Evolutionary conservation across 768 basidiomycete genomes (phyloP).

Genomic region (Leucocoprinus birnbaumii): DNA sequence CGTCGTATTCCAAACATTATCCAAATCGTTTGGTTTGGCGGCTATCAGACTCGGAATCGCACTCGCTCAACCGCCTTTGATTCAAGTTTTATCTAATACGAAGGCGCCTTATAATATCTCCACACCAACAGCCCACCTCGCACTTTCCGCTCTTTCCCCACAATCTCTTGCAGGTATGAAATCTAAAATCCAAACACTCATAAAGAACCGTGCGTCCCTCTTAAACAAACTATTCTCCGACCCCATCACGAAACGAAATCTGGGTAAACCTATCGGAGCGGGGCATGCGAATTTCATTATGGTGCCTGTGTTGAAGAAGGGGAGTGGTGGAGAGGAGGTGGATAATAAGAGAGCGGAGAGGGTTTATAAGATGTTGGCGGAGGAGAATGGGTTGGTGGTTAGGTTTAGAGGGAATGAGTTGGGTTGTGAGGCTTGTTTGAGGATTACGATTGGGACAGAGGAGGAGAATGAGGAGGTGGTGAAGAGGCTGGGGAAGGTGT

Average conservation of each 20-base stretch:
- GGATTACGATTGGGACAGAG: constrained; percentile 86
- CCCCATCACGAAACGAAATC: constrained; percentile 35
- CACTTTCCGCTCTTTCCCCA: constrained; percentile 72
- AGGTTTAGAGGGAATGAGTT: constrained; percentile 83
- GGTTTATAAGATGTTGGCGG: constrained; percentile 83
- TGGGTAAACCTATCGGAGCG: constrained; percentile 72
- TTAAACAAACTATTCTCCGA: constrained; percentile 40
- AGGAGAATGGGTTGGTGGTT: constrained; percentile 84
- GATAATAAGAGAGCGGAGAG: constrained; percentile 60
- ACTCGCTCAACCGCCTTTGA: constrained; percentile 83
- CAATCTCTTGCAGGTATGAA: constrained; percentile 61
- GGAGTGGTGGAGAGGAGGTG: constrained; percentile 32
- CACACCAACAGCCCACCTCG: constrained; percentile 82
- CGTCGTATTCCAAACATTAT: constrained; percentile 94
- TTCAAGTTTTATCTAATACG: constrained; percentile 89
- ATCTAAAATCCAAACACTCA: constrained; percentile 57
- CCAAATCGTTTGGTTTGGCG: constrained; percentile 94
- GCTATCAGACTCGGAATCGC: constrained; percentile 92
- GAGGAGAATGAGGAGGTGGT: constrained; percentile 71
- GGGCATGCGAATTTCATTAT: constrained; percentile 91
- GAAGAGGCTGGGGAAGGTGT: constrained; percentile 46
- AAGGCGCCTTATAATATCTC: constrained; percentile 99
- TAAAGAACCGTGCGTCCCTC: constrained; percentile 54
- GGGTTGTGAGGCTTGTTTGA: constrained; percentile 84
- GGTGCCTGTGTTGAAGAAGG: constrained; percentile 65